Conservation (phyloP, 169 alveolate genomes). For the Cryptosporidium sp. region DNA sequence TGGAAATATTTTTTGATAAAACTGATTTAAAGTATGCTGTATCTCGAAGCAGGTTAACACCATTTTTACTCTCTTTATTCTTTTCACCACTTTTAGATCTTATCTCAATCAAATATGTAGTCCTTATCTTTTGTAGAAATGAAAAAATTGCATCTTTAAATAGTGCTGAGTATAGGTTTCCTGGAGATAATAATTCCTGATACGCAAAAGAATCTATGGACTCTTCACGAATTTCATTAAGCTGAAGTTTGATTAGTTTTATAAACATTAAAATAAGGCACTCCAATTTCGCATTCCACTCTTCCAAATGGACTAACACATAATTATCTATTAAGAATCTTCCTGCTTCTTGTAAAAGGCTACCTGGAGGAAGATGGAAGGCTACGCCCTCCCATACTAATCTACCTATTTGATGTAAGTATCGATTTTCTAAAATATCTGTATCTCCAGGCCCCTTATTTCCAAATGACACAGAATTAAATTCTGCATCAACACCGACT, state of each 20-base stretch:
- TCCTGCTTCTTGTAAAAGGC: conserved; percentile 95
- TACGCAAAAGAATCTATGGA: conserved; percentile 86
- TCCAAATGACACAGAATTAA: conserved; percentile 41
- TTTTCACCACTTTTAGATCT: conserved; percentile 16
- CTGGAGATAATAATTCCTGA: conserved; percentile 88
- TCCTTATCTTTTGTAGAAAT: conserved; percentile 77
- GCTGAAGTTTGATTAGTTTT: conserved; percentile 87
- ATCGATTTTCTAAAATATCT: conserved; percentile 87
- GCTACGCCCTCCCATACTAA: conserved; percentile 84
- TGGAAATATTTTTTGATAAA: conserved; percentile 28
- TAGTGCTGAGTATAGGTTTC: conserved; percentile 85
- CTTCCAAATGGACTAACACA: conserved; percentile 93
- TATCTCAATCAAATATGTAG: conserved; percentile 78
- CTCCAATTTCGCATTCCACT: conserved; percentile 93
- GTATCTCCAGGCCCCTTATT: conserved; percentile 79
- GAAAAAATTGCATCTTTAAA: conserved; percentile 84
- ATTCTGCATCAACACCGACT: conserved; percentile 51
- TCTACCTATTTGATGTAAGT: conserved; percentile 86
- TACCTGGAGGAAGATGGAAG: conserved; percentile 88
- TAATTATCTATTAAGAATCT: conserved; percentile 90
- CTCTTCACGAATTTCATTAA: conserved; percentile 61
- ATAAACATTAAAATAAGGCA: conserved; percentile 94
- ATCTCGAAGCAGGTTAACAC: conserved; percentile 21
- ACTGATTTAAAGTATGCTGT: conserved; percentile 25
- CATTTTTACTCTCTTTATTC: conserved; percentile 28